Conservation (phyloP, 768 basidiomycete genomes). For the Termitomyces sp. region DNA sequence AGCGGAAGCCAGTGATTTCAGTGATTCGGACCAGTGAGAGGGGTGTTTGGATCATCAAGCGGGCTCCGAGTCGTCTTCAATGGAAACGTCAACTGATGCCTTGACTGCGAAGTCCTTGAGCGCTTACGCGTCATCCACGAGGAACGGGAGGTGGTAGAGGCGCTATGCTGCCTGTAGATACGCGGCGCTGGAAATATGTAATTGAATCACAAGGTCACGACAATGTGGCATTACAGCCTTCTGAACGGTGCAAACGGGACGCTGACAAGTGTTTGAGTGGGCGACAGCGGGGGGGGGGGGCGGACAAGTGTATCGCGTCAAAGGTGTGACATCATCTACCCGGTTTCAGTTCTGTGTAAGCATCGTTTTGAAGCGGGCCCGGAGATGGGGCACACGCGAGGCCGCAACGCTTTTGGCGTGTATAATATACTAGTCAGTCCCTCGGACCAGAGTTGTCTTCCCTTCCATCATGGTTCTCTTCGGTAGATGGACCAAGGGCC, state of each 20-base stretch:
- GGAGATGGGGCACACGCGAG: neutral
- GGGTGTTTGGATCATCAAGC: neutral
- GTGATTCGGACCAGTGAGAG: neutral
- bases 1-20: neutral
- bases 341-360: slow-evolving; percentile 11
- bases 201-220: neutral
- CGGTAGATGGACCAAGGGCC: slow-evolving; percentile 10
- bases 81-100: neutral
- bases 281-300: neutral
- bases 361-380: neutral
- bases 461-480: slow-evolving; percentile 7
- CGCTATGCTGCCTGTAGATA: neutral
- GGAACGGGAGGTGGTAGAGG: neutral
- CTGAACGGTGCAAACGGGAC: too few relatives aligned
- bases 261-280: neutral
- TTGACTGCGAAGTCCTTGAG: neutral
- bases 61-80: too few relatives aligned
- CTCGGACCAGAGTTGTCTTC: neutral
- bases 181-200: neutral
- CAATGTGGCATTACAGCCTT: neutral
- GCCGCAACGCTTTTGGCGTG: neutral
- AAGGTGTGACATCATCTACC: slow-evolving; percentile 10
- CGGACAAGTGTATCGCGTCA: neutral
- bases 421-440: neutral
- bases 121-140: neutral